Conservation (phyloP, 805 yeast species). For the Yamadazyma ubonensis region DNA sequence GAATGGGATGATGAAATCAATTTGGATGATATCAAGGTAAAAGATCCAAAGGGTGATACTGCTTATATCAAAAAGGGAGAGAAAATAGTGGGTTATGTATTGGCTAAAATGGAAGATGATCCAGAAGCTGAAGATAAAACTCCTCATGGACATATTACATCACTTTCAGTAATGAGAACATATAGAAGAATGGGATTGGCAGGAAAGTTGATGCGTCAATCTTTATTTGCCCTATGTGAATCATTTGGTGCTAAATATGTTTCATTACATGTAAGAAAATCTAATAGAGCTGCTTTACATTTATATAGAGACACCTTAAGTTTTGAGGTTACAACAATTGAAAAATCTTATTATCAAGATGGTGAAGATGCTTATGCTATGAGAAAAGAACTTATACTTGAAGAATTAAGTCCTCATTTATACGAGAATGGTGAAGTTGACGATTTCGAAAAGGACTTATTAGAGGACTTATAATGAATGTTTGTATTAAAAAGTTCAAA, state of each 20-base stretch:
- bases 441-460: constrained; percentile 46
- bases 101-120: constrained; percentile 96
- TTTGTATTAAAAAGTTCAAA: constrained; percentile 5
- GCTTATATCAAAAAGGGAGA: constrained; percentile 68
- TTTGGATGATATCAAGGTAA: constrained; percentile 17
- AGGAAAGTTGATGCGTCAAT: constrained; percentile 83
- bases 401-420: constrained; percentile 59
- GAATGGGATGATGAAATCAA: constrained; percentile 28
- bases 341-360: constrained; percentile 89
- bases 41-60: constrained; percentile 56
- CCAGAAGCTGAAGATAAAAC: constrained; percentile 69
- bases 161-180: constrained; percentile 91
- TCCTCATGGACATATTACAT: constrained; percentile 93
- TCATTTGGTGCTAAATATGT: constrained; percentile 80
- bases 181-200: constrained; percentile 95
- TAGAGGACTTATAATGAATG: constrained; percentile 21
- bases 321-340: constrained; percentile 80
- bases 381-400: constrained; percentile 66
- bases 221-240: constrained; percentile 76
- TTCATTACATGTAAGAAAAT: constrained; percentile 87
- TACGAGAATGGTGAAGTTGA: constrained; percentile 54
- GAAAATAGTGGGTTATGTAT: constrained; percentile 90
- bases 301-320: constrained; percentile 80
- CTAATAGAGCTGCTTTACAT: constrained; percentile 92
- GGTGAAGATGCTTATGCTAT: constrained; percentile 97